Evolutionary conservation across 2,329 filamentous ascomycete genomes (phyloP).

Genomic region (Diaporthe ampelina): DNA sequence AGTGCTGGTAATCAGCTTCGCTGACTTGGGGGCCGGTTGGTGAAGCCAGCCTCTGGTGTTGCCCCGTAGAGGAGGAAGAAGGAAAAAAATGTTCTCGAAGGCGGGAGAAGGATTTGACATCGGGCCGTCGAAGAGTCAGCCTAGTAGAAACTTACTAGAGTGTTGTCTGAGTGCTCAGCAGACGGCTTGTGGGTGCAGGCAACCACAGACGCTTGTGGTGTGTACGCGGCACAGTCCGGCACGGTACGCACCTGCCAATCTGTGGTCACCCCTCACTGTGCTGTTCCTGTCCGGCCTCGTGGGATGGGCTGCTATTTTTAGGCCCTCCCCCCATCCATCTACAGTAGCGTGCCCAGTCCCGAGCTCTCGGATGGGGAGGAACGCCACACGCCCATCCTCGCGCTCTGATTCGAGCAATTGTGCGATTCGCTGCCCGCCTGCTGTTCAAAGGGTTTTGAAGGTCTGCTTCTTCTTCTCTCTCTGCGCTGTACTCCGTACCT

Average conservation of each 20-base stretch:
- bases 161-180: neutral
- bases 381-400: conserved; percentile 24
- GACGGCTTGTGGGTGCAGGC: neutral
- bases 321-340: neutral
- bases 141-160: neutral
- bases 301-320: conserved; percentile 34
- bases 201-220: neutral
- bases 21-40: neutral
- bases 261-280: neutral
- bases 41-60: conserved; percentile 1
- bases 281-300: conserved; percentile 23
- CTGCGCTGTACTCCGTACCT: neutral
- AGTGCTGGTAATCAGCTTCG: neutral
- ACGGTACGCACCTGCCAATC: neutral
- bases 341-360: conserved; percentile 37
- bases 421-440: conserved; percentile 21
- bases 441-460: neutral
- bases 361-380: conserved; percentile 33
- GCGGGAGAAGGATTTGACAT: conserved; percentile 18
- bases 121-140: neutral
- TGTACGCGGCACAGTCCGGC: neutral
- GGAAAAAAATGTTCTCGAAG: conserved; percentile 10
- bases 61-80: neutral
- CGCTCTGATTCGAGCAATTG: conserved; percentile 22
- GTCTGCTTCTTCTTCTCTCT: neutral